Percentiles rank a stretch among this genome's conserved stretches.
phyloP scores from a whole-genome alignment of 768 basidiomycete species.

The Mycena alexandri region DNA sequence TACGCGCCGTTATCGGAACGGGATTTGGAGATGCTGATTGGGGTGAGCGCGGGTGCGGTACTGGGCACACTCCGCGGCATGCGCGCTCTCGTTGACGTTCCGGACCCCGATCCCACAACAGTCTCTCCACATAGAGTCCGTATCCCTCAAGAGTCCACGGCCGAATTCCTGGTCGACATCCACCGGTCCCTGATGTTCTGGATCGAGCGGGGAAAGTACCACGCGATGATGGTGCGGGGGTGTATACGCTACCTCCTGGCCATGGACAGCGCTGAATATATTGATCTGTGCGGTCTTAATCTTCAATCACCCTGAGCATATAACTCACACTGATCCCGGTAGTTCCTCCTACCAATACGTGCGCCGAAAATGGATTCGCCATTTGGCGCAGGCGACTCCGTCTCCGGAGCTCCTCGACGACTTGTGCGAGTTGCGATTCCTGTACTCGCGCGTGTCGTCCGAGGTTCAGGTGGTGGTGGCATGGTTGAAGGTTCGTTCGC shows the following conservation, averaged over 20 bases:
- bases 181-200: slow-evolving; percentile 27
- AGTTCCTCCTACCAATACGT: slow-evolving; percentile 26
- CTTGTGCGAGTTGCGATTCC: slow-evolving; percentile 24
- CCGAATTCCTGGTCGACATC: slow-evolving; percentile 32
- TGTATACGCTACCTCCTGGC: slow-evolving; percentile 32
- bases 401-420: slow-evolving; percentile 20
- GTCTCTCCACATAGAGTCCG: slow-evolving; percentile 12
- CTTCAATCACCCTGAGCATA: background rate
- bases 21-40: slow-evolving; percentile 24
- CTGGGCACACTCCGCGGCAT: slow-evolving; percentile 11
- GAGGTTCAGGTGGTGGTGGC: slow-evolving; percentile 24
- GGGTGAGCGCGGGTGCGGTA: slow-evolving; percentile 7
- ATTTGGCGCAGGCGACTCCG: slow-evolving; percentile 22
- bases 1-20: slow-evolving; percentile 22
- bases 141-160: slow-evolving; percentile 22
- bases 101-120: background rate
- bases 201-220: slow-evolving; percentile 22
- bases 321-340: background rate
- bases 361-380: slow-evolving; percentile 27
- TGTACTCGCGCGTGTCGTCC: slow-evolving; percentile 30
- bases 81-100: slow-evolving; percentile 30
- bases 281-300: slow-evolving; percentile 29
- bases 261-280: slow-evolving; percentile 21
- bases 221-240: slow-evolving; percentile 27
- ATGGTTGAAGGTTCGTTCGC: slow-evolving; percentile 30